Evolutionary conservation across 2,329 filamentous ascomycete species (phyloP).

Genomic region (Juglanconis oblonga): DNA sequence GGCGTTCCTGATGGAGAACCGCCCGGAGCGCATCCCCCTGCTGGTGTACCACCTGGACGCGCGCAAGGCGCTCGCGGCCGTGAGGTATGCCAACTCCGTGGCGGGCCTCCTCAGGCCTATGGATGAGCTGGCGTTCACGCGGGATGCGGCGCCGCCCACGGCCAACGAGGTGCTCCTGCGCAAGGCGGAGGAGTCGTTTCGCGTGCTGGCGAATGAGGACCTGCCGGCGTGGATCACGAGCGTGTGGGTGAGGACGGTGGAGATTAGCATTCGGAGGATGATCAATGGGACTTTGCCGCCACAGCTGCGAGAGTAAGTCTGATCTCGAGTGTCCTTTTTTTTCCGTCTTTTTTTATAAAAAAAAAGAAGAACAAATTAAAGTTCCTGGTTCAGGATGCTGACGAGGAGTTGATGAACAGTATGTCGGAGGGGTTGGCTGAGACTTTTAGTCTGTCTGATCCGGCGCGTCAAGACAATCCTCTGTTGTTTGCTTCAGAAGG

Average conservation of each 20-base stretch:
- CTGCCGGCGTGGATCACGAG: constrained; percentile 70
- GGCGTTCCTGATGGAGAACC: constrained; percentile 58
- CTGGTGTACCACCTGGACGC: constrained; percentile 73
- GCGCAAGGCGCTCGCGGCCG: constrained; percentile 66
- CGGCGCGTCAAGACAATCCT: constrained; percentile 69
- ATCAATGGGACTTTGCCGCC: constrained; percentile 65
- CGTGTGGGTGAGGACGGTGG: constrained; percentile 67
- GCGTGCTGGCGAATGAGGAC: constrained; percentile 62
- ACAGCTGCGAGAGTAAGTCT: constrained; percentile 51
- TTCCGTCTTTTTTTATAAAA: not conserved
- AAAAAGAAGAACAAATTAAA: not conserved
- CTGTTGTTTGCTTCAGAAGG: constrained; percentile 76
- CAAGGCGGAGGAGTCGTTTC: constrained; percentile 62
- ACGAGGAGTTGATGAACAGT: not conserved
- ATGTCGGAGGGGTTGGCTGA: constrained; percentile 72
- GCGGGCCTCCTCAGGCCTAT: constrained; percentile 58
- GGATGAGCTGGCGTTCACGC: constrained; percentile 53
- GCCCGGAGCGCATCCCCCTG: constrained; percentile 63
- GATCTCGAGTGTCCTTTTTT: no score
- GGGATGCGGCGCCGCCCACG: constrained; percentile 46
- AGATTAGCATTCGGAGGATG: constrained; percentile 62
- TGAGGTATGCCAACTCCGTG: constrained; percentile 69
- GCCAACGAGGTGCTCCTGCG: constrained; percentile 57
- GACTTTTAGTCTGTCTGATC: constrained; percentile 74
- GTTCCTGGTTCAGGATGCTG: not conserved